phyloP scores from a whole-genome alignment of 371 early-diverging fungal species.

The Blakeslea trispora region DNA sequence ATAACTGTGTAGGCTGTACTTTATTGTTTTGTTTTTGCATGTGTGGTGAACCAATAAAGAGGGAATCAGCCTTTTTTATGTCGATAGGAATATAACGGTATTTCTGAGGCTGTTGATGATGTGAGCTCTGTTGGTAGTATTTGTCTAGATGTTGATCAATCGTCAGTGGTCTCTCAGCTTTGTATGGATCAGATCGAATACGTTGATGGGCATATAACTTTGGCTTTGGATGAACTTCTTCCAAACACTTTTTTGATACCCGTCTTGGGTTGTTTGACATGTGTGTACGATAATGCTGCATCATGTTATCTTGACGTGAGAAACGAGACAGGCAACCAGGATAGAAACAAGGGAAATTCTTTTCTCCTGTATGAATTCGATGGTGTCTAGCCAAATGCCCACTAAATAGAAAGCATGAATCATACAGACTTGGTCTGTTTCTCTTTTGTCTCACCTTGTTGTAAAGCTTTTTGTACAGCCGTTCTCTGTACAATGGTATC shows the following conservation, averaged over 20 bases:
- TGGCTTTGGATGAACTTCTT: constrained; percentile 31
- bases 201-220: constrained; percentile 48
- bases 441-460: constrained; percentile 39
- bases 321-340: constrained; percentile 79
- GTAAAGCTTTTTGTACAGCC: constrained; percentile 56
- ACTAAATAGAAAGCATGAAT: constrained; percentile 48
- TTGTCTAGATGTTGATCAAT: constrained; percentile 48
- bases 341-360: constrained; percentile 81
- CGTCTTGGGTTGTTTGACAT: constrained; percentile 70
- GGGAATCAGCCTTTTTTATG: constrained; percentile 23
- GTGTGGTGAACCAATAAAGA: constrained; percentile 19
- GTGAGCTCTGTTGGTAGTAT: constrained; percentile 21
- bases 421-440: neutral
- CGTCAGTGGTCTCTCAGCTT: constrained; percentile 41
- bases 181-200: constrained; percentile 41
- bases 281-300: constrained; percentile 85
- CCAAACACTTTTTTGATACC: constrained; percentile 17
- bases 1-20: constrained; percentile 4
- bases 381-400: constrained; percentile 85
- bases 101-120: neutral
- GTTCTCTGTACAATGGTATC: constrained; percentile 47
- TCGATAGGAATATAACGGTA: constrained; percentile 11
- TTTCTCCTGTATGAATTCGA: constrained; percentile 90
- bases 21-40: constrained; percentile 15
- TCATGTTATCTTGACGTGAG: constrained; percentile 88